Conservation (phyloP, 2,329 filamentous ascomycete species). For the Paecilomyces variotii region DNA sequence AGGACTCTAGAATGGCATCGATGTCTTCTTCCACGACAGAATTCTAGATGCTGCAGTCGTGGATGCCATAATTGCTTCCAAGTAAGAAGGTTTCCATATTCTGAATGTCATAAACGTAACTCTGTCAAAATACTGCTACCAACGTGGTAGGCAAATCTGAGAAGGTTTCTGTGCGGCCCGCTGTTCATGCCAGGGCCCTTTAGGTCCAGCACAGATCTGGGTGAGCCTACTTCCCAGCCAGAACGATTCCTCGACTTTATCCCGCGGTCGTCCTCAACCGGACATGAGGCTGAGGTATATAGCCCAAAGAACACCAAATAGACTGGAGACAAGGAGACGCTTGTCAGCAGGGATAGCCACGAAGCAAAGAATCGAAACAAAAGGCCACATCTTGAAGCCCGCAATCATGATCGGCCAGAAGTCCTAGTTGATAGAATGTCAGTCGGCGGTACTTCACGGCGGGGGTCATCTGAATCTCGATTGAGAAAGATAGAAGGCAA, state of each 20-base stretch:
- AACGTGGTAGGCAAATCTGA: too few relatives aligned
- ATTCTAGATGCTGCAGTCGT: too few relatives aligned
- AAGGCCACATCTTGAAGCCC: slow-evolving; percentile 33
- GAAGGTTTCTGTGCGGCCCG: too few relatives aligned
- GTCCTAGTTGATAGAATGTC: slow-evolving; percentile 16
- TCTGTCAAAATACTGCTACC: background rate
- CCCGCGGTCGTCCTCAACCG: background rate
- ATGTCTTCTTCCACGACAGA: too few relatives aligned
- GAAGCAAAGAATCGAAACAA: slow-evolving; percentile 32
- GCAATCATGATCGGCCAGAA: slow-evolving; percentile 29
- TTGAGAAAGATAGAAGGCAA: background rate
- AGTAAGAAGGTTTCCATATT: too few relatives aligned
- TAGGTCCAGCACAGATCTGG: background rate
- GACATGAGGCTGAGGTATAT: slow-evolving; percentile 30
- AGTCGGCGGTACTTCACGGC: background rate
- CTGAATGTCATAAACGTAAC: background rate
- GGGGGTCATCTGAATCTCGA: background rate
- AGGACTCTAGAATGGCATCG: too few relatives aligned
- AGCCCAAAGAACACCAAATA: slow-evolving; percentile 32
- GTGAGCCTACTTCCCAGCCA: background rate
- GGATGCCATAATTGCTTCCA: too few relatives aligned
- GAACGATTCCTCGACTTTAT: background rate
- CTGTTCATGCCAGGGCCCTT: too few relatives aligned
- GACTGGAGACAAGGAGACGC: slow-evolving; percentile 25
- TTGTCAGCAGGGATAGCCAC: slow-evolving; percentile 28